Conservation (phyloP, 116 monocot species). For the Cymodocea nodosa region DNA sequence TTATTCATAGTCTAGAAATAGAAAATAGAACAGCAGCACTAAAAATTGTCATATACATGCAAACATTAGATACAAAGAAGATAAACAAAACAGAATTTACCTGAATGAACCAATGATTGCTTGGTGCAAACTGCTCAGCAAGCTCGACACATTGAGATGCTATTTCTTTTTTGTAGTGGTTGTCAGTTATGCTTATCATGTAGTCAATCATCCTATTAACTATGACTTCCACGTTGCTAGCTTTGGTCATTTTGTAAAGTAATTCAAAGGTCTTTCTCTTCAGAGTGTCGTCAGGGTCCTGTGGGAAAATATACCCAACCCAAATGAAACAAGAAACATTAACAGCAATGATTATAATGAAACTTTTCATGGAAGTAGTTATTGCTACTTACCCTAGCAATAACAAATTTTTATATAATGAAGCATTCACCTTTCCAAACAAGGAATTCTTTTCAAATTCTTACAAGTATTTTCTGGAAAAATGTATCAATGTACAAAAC, state of each 20-base stretch:
- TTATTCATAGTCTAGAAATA: constrained; percentile 86
- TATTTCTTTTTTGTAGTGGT: constrained; percentile 95
- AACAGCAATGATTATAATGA: not conserved
- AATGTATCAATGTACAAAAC: too few relatives aligned
- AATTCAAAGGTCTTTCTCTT: constrained; percentile 96
- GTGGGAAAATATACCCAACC: not conserved
- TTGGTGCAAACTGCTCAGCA: constrained; percentile 97
- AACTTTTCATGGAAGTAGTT: not conserved
- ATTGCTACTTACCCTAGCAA: too few relatives aligned
- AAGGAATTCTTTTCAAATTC: too few relatives aligned
- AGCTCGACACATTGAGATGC: constrained; percentile 98
- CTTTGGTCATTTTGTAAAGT: constrained; percentile 96
- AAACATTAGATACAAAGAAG: not conserved
- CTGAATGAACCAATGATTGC: constrained; percentile 98
- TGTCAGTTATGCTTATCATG: constrained; percentile 93
- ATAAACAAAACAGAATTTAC: constrained; percentile 18
- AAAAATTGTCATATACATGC: not conserved
- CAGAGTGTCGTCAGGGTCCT: constrained; percentile 97
- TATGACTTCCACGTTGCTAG: constrained; percentile 95
- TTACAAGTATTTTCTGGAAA: too few relatives aligned
- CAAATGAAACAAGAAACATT: not conserved
- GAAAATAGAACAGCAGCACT: not conserved
- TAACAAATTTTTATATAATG: too few relatives aligned
- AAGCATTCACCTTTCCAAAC: too few relatives aligned
- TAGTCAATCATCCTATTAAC: constrained; percentile 99